A percentile compares a stretch with the other conserved stretches of the same genome.
These are phyloP conservation scores for Blastobotrys chiropterorum DNA, from an alignment of 805 yeast genomes.

Conservation along the genomic window DNA sequence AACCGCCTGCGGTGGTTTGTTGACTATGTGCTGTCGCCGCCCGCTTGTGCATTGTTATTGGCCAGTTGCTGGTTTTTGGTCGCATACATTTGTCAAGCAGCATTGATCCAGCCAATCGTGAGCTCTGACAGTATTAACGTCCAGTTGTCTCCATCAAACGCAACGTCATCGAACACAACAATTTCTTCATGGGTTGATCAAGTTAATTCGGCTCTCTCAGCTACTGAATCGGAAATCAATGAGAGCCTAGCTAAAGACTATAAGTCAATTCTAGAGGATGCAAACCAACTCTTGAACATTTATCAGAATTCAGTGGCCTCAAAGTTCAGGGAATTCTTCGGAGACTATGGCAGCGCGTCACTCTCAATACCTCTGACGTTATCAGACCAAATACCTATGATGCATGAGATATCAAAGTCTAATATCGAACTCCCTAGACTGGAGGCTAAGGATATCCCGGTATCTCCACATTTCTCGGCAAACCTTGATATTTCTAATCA, in stretches of 20 bases:
- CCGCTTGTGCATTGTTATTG: not conserved
- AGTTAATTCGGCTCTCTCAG: not conserved
- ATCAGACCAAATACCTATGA: not conserved
- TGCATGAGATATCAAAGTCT: not conserved
- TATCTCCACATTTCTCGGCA: not conserved
- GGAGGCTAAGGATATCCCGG: not conserved
- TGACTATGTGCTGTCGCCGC: conserved; percentile 8
- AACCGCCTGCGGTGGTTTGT: conserved; percentile 11
- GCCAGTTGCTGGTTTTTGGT: not conserved
- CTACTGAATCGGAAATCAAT: not conserved
- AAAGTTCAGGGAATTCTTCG: not conserved
- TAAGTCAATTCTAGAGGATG: not conserved
- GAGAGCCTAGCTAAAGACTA: not conserved
- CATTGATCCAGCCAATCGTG: not conserved
- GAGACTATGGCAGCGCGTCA: not conserved
- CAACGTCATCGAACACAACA: not conserved
- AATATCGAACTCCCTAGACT: not conserved
- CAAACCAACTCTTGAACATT: not conserved
- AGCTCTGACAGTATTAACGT: not conserved
- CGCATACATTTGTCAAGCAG: not conserved
- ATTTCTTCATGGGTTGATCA: not conserved
- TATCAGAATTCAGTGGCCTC: not conserved
- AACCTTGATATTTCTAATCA: not conserved
- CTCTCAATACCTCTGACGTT: not conserved
- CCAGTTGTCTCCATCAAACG: not conserved